Evolutionary conservation across 2,329 filamentous ascomycete genomes (phyloP), one percentile per base, ranked within the genome.

Genomic region (Nemania serpens): DNA sequence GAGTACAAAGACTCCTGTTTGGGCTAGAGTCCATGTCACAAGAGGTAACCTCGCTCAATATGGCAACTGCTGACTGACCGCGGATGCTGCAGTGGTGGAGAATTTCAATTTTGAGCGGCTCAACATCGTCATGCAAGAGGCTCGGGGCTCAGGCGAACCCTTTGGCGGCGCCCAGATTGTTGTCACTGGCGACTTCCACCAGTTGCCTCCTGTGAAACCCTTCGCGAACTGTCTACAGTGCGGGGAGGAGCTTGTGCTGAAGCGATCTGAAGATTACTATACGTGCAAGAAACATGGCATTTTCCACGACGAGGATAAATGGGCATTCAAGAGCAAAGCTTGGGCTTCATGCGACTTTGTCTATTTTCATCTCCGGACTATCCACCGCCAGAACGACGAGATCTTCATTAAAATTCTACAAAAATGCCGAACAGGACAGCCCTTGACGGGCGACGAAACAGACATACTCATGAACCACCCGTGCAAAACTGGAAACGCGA

Each of bases 101-200:
- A 84, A 81, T 55, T 69, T 79, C 6, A 76, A 81, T 49, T 81
- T 87, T 29, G 79, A 84, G 59, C 78, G 84, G 12, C 71, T 85
- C 12, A 81, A 83, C 58, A 70, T 67, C 3, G 67, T 84, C 2
- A 78, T 80, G 75, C 82, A 83, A 60, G 61, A 53, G 1, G 74
- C 71, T 22, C 71, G 74, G 17, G 17, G n/a, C 5, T 50, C 29
- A 5, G 49, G 53, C 1, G 62, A 66, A 9, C 59, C 58, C 2
- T 77, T 78, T 63, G 79, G 78, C 1, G 84, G 83, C 1, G 76
- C 82, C 2, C 84, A 87, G 66, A 51, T 87, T 12, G 72, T 87
- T 10, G 79, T 85, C 4, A 83, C 82, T 0, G 85, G 85, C 1
- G 86, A 88, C 64, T 87, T 88, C 58, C 86, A 80, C 63, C 84